A percentile compares a stretch with the other conserved stretches of the same genome.
These are phyloP conservation scores for Mucor saturninus DNA, from an alignment of 371 early-diverging fungal genomes.

Conservation along the genomic window DNA sequence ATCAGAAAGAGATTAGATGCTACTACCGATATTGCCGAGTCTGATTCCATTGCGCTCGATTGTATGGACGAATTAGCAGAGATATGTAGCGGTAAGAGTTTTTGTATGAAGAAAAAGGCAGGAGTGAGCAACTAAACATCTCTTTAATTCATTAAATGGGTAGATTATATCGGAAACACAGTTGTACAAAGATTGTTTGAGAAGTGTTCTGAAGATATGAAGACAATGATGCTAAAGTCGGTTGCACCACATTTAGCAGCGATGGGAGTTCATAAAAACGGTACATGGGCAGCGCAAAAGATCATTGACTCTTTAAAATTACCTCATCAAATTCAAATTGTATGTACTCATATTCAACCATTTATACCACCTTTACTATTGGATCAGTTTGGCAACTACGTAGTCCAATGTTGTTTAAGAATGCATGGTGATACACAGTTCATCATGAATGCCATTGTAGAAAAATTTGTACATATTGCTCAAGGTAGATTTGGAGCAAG, in stretches of 20 bases:
- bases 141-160: background rate
- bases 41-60: conserved; percentile 74
- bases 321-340: conserved; percentile 27
- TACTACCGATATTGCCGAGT: conserved; percentile 54
- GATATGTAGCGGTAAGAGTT: conserved; percentile 83
- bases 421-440: conserved; percentile 73
- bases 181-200: conserved; percentile 84
- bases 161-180: conserved; percentile 69
- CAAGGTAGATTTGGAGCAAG: conserved; percentile 87
- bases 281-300: conserved; percentile 92
- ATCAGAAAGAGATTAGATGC: conserved; percentile 83
- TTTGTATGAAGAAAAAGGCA: background rate
- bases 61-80: conserved; percentile 77
- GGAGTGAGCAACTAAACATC: background rate
- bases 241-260: conserved; percentile 78
- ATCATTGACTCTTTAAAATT: conserved; percentile 75
- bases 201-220: conserved; percentile 59
- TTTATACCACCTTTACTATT: conserved; percentile 79
- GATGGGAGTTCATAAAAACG: conserved; percentile 89
- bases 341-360: conserved; percentile 51
- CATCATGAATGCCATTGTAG: conserved; percentile 80
- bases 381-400: conserved; percentile 93
- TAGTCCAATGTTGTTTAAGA: conserved; percentile 84
- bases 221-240: conserved; percentile 47
- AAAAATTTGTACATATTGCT: conserved; percentile 73